Percentiles rank a stretch among this genome's conserved stretches.
Evolutionary conservation across 2,329 filamentous ascomycete species (phyloP).

Genomic region (Acephala macrosclerotiorum): DNA sequence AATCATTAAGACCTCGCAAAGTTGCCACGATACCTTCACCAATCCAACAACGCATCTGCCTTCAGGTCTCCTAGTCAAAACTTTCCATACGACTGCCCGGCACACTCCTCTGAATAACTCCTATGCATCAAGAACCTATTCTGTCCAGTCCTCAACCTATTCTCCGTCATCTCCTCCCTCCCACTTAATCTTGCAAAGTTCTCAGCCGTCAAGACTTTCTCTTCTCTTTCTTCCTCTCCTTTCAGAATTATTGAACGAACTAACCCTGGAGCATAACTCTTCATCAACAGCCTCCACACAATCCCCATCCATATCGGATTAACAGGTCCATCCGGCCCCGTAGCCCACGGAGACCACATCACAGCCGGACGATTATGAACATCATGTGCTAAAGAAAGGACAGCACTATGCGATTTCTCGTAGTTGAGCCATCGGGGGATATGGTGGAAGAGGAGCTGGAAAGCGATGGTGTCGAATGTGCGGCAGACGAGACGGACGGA

Average conservation of each 20-base stretch:
- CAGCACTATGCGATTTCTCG: constrained; percentile 17
- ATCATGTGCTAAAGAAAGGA: constrained; percentile 24
- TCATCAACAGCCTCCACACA: constrained; percentile 29
- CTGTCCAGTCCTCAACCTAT: constrained; percentile 32
- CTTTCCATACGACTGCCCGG: constrained; percentile 1
- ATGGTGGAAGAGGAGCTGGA: constrained; percentile 31
- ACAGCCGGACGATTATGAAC: constrained; percentile 27
- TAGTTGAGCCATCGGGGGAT: constrained; percentile 32
- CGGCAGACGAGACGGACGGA: constrained; percentile 28
- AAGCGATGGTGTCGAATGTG: constrained; percentile 30
- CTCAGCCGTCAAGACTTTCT: constrained; percentile 20
- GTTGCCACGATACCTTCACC: not conserved
- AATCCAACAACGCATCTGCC: constrained; percentile 1
- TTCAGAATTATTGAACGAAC: not conserved
- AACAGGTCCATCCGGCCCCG: constrained; percentile 21
- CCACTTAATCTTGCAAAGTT: constrained; percentile 36
- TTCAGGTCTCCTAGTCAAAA: not conserved
- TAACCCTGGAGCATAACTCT: constrained; percentile 6
- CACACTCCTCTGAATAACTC: constrained; percentile 21
- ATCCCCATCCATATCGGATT: constrained; percentile 29
- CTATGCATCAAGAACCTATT: constrained; percentile 36
- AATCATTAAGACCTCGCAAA: not conserved
- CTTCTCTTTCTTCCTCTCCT: not conserved
- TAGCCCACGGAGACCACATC: constrained; percentile 35
- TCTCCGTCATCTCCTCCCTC: constrained; percentile 32